phyloP scores from a whole-genome alignment of 1,284 basidiomycete species.

The Cutaneotrichosporon mucoides region DNA sequence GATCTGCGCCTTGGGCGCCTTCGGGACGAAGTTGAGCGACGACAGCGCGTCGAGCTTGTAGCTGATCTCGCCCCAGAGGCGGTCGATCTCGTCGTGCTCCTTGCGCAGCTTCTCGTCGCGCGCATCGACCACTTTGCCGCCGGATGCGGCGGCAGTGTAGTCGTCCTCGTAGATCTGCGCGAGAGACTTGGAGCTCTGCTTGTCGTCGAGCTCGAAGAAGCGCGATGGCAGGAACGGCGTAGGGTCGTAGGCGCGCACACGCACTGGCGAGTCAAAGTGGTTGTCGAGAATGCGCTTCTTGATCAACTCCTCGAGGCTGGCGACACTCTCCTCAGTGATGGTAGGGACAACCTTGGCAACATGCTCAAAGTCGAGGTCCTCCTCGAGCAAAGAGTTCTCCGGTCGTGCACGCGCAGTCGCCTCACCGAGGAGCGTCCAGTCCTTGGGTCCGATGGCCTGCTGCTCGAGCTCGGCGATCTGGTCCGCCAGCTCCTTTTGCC shows the following conservation, averaged over 20 bases:
- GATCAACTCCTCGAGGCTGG: conserved; percentile 82
- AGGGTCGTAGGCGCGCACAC: conserved; percentile 70
- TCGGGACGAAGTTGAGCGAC: conserved; percentile 94
- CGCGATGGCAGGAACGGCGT: conserved; percentile 87
- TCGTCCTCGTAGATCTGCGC: conserved; percentile 97
- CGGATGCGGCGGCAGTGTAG: conserved; percentile 61
- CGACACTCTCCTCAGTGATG: conserved; percentile 83
- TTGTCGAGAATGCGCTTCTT: conserved; percentile 80
- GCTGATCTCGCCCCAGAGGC: conserved; percentile 79
- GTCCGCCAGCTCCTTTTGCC: conserved; percentile 52
- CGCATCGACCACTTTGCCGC: conserved; percentile 59
- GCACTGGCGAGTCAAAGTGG: conserved; percentile 86
- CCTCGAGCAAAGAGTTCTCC: conserved; percentile 84
- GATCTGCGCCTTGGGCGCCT: conserved; percentile 90
- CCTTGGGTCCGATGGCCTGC: conserved; percentile 58
- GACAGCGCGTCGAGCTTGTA: conserved; percentile 88
- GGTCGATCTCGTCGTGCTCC: conserved; percentile 82
- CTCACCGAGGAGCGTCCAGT: conserved; percentile 94
- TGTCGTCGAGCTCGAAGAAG: conserved; percentile 83
- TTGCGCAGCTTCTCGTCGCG: conserved; percentile 82
- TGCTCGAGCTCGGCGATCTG: conserved; percentile 56
- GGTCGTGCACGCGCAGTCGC: conserved; percentile 76
- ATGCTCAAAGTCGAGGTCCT: conserved; percentile 92
- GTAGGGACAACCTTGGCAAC: conserved; percentile 81
- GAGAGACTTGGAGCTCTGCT: conserved; percentile 78